phyloP scores from a whole-genome alignment of 2,329 filamentous ascomycete genomes.

The Pseudocercospora cruenta region DNA sequence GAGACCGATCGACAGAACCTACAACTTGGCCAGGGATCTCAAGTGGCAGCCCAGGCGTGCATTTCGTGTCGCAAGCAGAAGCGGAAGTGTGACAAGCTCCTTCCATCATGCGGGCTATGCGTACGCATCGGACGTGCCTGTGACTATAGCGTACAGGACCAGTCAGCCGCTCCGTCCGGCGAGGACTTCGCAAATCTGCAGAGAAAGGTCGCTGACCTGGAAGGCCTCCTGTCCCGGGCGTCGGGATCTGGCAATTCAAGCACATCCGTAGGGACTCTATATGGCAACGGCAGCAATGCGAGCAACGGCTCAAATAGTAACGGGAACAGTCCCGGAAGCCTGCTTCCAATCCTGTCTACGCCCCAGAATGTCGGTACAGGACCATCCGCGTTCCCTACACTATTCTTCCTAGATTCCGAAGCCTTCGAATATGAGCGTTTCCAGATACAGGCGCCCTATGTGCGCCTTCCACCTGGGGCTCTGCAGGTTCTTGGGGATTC shows the following conservation, averaged over 20 bases:
- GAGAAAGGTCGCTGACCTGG: conserved; percentile 32
- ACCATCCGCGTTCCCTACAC: conserved; percentile 43
- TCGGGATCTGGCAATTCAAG: neutral
- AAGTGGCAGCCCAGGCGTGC: conserved; percentile 47
- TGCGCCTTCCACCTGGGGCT: conserved; percentile 47
- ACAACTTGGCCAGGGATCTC: neutral
- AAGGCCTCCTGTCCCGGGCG: conserved; percentile 22
- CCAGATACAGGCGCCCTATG: conserved; percentile 44
- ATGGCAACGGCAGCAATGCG: conserved; percentile 18
- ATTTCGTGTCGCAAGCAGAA: conserved; percentile 54
- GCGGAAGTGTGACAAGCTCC: conserved; percentile 56
- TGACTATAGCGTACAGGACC: conserved; percentile 29
- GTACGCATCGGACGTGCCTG: conserved; percentile 31
- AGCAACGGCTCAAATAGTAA: conserved; percentile 21
- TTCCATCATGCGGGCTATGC: conserved; percentile 56
- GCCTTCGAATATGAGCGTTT: conserved; percentile 45
- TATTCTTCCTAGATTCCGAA: conserved; percentile 51
- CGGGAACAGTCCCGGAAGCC: conserved; percentile 30
- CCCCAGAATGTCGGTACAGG: conserved; percentile 14
- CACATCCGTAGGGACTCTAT: neutral
- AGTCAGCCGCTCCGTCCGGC: conserved; percentile 19
- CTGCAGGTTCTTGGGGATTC: conserved; percentile 43
- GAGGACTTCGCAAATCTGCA: conserved; percentile 30
- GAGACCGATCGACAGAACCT: neutral
- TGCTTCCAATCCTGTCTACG: conserved; percentile 33